Evolutionary conservation across 495 filamentous ascomycete genomes (phyloP), one percentile per base, ranked within the genome.

Genomic region (Aspergillus panamensis): DNA sequence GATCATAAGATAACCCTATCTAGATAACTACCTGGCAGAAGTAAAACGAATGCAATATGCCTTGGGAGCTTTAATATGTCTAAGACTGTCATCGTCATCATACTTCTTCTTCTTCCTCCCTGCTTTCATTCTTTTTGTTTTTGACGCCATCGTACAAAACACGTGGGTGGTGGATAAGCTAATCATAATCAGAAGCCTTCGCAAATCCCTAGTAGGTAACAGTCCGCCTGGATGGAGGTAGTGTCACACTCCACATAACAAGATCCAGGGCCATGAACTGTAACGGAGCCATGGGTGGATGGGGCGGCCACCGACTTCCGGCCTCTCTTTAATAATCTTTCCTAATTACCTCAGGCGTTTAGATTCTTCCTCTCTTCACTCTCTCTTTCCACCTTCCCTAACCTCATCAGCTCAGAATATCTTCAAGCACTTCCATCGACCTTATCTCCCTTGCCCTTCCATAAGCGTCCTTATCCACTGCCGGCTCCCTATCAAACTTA

Each of bases 271-370:
- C 32, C 40, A 43, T 30, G 40, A 51, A 59, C 49, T 60, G 62
- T 51, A 61, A 65, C 57, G 54, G 59, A 62, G 58, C 64, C 64
- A 55, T 62, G 61, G 64, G 30, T 51, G 48, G 51, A 60, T 48
- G 35, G 42, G 32, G 53, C 47, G 51, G 53, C 51, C 51, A 60
- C 57, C 14, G 16, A 48, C 43, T 16, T 33, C 20, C 20, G 17
- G n/a, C 19, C n/a, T n/a, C 37, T 33, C 58, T 53, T 51, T 44
- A 39, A 48, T 19, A 17, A 42, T 44, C 30, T 19, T 45, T 48
- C 19, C 49, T 39, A 31, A 6, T 42, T 20, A 49, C 37, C 54
- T 53, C 32, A 50, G 30, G 19, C 43, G 44, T 33, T 45, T 3
- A 6, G 33, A 29, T 2, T 39, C 19, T 33, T 20, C 13, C n/a